Evolutionary conservation across 441 rosid genomes (phyloP), one percentile per base, ranked within the genome.

Genomic region (Cnidoscolus chayamansa): DNA sequence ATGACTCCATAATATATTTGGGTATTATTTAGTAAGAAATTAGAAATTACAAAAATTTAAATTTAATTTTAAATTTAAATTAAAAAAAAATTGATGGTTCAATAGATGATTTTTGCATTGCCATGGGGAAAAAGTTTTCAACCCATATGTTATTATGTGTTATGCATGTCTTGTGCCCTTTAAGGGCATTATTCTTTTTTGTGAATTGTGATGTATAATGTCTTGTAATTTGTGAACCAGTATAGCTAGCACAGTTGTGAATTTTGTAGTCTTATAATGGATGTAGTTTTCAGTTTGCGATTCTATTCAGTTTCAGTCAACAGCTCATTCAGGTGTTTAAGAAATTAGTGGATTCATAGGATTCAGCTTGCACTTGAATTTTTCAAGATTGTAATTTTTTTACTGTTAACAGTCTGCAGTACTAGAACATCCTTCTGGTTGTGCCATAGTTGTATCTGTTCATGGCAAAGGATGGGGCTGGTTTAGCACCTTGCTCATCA

Each of bases 381-480:
- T 73, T 72, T 77, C 40, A 63, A 59, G 59, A 53, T 76, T 67
- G 30, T 67, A 49, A 62, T 31, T 19, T 72, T 50, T 30, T 43
- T 63, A 49, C 45, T 75, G 71, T 81, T 25, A 63, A 68, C 85
- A 93, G 99, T 89, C 87, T 67, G 81, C 98, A 53, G 81, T 70
- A 57, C 77, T 95, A 49, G 78, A 86, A 72, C 99, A 95, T 84
- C 99, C 99, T 76, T 83, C 98, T 17, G 99, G 94, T 63, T 95
- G 99, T 77, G 95, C 90, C 59, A 79, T 80, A 56, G 75, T 88
- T 71, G 77, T 83, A 75, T 78, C 90, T 10, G 72, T 82, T 71
- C 85, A 80, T 73, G 85, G 92, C 53, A 74, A 74, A 70, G 95
- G 97, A 75, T 88, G 84, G 97, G 94, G 96, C 54, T 95, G 89